Conservation (phyloP, 208 protist genomes). For the Phytomonas sp. region DNA sequence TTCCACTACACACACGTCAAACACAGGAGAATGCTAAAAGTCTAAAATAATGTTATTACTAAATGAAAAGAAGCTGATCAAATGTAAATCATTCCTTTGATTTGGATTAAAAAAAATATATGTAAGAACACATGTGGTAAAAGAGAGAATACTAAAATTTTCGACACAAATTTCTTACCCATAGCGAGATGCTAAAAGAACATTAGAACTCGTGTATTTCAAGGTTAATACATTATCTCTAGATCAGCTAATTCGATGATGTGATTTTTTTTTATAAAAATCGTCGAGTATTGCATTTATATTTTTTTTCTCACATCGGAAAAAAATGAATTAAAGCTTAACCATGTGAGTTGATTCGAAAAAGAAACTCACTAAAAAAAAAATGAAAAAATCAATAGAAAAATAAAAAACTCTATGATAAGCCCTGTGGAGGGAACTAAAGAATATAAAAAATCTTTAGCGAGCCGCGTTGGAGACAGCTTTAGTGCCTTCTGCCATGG, state of each 20-base stretch:
- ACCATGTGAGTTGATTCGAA: conserved; percentile 7
- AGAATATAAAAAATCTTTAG: neutral
- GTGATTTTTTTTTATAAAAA: conserved; percentile 2
- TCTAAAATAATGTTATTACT: conserved; percentile 4
- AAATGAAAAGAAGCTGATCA: neutral
- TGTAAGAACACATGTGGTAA: neutral
- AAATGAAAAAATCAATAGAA: conserved; percentile 6
- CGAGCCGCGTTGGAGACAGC: conserved; percentile 87
- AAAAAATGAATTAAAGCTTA: neutral
- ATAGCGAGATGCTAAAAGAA: neutral
- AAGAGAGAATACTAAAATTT: neutral
- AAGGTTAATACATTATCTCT: neutral
- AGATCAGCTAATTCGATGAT: neutral
- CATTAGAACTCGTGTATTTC: neutral
- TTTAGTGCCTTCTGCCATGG: conserved; percentile 97
- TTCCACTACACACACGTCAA: neutral
- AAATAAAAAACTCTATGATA: conserved; percentile 11
- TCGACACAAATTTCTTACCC: neutral
- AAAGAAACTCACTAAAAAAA: conserved; percentile 14
- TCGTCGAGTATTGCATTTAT: neutral
- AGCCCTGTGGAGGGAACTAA: neutral
- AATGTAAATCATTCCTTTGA: conserved; percentile 5
- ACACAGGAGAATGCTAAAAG: conserved; percentile 5
- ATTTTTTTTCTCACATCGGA: neutral
- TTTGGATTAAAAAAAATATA: neutral